Conservation (phyloP, 2,329 filamentous ascomycete genomes). For the Zopfia rhizophila region DNA sequence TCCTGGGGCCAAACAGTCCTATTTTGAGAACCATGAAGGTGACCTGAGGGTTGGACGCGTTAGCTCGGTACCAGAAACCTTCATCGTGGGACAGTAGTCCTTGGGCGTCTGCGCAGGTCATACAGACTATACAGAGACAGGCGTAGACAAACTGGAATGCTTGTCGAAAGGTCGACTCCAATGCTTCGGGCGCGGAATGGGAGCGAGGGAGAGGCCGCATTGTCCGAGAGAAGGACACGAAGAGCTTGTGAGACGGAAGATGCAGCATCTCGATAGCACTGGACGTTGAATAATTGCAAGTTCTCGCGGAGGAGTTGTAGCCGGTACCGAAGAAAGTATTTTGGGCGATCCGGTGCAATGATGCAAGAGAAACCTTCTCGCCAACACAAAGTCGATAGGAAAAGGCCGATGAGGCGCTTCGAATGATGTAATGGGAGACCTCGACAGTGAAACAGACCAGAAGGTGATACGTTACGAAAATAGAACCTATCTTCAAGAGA, state of each 20-base stretch:
- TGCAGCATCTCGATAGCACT: constrained; percentile 19
- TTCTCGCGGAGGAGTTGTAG: too few species aligned
- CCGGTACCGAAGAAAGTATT: too few species aligned
- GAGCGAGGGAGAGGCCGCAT: constrained; percentile 14
- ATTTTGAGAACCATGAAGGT: too few species aligned
- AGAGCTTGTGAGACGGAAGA: constrained; percentile 23
- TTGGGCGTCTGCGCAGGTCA: constrained; percentile 17
- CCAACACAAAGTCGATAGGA: constrained; percentile 17
- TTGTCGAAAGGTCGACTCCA: constrained; percentile 26
- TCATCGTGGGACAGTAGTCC: constrained; percentile 26
- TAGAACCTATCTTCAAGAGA: constrained; percentile 25
- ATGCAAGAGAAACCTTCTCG: constrained; percentile 8
- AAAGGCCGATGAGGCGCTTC: constrained; percentile 9
- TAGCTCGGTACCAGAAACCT: constrained; percentile 25
- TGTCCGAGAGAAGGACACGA: constrained; percentile 15
- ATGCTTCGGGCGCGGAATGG: constrained; percentile 28
- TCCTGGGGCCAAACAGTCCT: constrained; percentile 9
- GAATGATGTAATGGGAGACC: constrained; percentile 31
- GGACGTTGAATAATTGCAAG: too few species aligned
- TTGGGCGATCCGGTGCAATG: constrained; percentile 15
- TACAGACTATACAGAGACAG: constrained; percentile 27
- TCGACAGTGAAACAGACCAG: constrained; percentile 21
- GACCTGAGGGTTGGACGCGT: too few species aligned
- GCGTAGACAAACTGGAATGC: constrained; percentile 26
- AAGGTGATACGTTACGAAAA: constrained; percentile 22